Conservation (phyloP, 1,284 basidiomycete genomes). For the Coniophora puteana region DNA sequence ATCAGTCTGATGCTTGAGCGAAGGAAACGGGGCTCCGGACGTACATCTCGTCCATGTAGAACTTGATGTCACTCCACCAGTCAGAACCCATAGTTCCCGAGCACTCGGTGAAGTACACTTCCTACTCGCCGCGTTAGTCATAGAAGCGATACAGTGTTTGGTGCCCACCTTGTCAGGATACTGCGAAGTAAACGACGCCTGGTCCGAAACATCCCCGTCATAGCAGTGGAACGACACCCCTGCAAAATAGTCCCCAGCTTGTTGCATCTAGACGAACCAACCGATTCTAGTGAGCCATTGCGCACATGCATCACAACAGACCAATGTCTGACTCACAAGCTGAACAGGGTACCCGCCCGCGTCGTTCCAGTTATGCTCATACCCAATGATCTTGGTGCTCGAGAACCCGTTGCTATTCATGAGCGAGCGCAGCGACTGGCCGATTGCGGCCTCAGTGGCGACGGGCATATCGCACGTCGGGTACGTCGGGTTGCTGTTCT, state of each 20-base stretch:
- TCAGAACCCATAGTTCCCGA: slow-evolving; percentile 52
- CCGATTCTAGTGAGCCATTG: slow-evolving; percentile 3
- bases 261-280: slow-evolving; percentile 42
- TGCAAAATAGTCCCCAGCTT: slow-evolving; percentile 40
- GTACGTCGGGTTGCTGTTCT: slow-evolving; percentile 41
- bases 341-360: slow-evolving; percentile 45
- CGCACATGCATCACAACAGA: background rate
- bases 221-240: slow-evolving; percentile 54
- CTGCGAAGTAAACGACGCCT: slow-evolving; percentile 40
- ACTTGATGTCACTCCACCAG: slow-evolving; percentile 79
- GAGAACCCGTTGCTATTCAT: slow-evolving; percentile 44
- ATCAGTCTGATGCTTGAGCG: background rate
- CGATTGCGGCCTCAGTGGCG: slow-evolving; percentile 39
- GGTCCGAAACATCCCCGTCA: slow-evolving; percentile 34
- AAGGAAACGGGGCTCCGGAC: slow-evolving; percentile 12
- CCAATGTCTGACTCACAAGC: slow-evolving; percentile 36
- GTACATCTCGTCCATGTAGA: slow-evolving; percentile 73
- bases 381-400: slow-evolving; percentile 42
- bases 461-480: slow-evolving; percentile 39
- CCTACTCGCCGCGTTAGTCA: slow-evolving; percentile 15
- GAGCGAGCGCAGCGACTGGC: slow-evolving; percentile 35
- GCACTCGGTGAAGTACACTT: slow-evolving; percentile 52
- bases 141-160: background rate
- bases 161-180: slow-evolving; percentile 36
- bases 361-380: slow-evolving; percentile 49